Base-by-base conservation (phyloP, 306 rosid genomes). In the Glycine soja region DNA sequence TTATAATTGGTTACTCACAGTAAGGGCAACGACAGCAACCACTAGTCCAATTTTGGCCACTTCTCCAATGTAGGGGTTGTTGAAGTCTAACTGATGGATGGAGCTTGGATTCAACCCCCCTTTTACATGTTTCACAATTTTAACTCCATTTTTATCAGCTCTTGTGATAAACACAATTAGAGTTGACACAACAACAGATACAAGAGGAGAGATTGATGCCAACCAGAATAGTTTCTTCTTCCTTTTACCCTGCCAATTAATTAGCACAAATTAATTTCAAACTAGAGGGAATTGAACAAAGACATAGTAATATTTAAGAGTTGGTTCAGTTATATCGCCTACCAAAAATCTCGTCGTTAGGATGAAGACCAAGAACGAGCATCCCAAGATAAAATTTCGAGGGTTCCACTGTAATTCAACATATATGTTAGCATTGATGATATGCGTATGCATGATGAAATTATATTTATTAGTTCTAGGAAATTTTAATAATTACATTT, bases 81-180 rank as follows among this genome's bases (percentile, higher is more conserved):
- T 73, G 66, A 91, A 75, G 64, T 90, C 88, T 76, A 94, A 69
- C 64, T 72, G 80, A 81, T 91, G 80, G 73, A 90, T 79, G 51
- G 97, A 94, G 81, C 86, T 90, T 38, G 98, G 98, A 59, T 94
- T 92, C 5, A 94, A 19, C 63, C 98, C 98, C 5, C 89, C 91
- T 83, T 88, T 89, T 16, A 94, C 83, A 76, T 88, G 97, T 85
- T 90, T 92, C 61, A 94, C 93, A 58, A 94, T 94, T 50, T 86
- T 88, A 7, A 94, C 88, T 8, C 98, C 98, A 50, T 83, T 74
- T 50, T 81, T 85, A 77, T 94, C 98, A 0, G 92, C 97, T 50
- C 84, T 71, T 43, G 90, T 86, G 30, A 91, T 72, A 80, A 46
- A 95, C 13, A 95, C 99, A 46, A 84, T 7, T 0, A 90, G 72